Evolutionary conservation across 139 green algal species (phyloP).

Genomic region (Klebsormidium nitens): DNA sequence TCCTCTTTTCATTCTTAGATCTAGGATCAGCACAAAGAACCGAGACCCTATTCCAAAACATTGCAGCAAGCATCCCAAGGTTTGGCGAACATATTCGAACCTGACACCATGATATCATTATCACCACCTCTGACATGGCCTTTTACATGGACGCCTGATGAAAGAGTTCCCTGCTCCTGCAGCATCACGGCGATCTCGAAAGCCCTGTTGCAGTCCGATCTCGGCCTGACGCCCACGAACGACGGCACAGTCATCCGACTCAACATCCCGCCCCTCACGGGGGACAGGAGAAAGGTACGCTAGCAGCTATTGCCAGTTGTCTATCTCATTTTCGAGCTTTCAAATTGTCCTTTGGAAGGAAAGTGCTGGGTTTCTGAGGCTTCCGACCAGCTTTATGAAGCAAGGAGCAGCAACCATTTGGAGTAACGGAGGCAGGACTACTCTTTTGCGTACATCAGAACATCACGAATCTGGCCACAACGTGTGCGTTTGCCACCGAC

Average conservation of each 20-base stretch:
- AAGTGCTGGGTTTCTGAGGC: background rate
- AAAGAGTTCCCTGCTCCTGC: background rate
- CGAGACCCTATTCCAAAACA: background rate
- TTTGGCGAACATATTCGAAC: background rate
- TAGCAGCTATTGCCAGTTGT: background rate
- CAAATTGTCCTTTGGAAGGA: background rate
- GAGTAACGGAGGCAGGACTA: background rate
- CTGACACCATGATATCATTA: background rate
- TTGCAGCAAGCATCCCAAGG: background rate
- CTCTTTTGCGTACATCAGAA: background rate
- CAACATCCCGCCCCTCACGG: conserved; percentile 81
- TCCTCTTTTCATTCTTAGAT: too few relatives aligned
- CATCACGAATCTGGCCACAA: background rate
- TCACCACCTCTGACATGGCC: background rate
- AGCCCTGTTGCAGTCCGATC: conserved; percentile 64
- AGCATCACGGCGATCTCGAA: conserved; percentile 58
- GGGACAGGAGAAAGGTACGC: conserved; percentile 76
- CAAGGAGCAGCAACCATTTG: background rate
- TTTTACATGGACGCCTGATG: background rate
- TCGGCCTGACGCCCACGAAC: conserved; percentile 91
- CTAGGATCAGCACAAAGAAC: too few relatives aligned
- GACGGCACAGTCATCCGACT: conserved; percentile 91
- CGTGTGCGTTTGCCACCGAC: background rate
- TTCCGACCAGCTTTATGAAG: background rate
- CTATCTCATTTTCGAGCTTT: background rate